Evolutionary conservation across 495 filamentous ascomycete genomes (phyloP), one percentile per base, ranked within the genome.

Genomic region (Neohortaea acidophila): DNA sequence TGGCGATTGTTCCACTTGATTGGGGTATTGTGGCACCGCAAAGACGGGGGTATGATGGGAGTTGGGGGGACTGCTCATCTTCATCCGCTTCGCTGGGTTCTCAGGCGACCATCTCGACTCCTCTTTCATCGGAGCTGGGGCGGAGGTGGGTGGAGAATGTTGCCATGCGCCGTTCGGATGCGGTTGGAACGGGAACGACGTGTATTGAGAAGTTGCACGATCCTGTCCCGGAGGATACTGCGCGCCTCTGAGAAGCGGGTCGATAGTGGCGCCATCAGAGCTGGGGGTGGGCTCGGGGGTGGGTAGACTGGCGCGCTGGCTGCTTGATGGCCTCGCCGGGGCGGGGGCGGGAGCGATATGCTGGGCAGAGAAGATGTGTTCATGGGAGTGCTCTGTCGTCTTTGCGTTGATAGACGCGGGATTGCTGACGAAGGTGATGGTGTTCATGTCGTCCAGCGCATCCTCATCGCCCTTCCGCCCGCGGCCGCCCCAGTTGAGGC

Each of bases 401-500:
- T 25, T 33, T 3, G 36, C 3, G 11, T 32, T 28, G 17, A 6
- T 23, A 3, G 31, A 8, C 9, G 21, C 13, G 3, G 42, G 42
- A 1, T 24, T 8, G 19, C 23, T 34, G 4, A 41, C 47, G 25
- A 45, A 41, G 17, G 42, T 43, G 20, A 40, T 33, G 39, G 29
- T 28, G 22, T 43, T 38, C 6, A 14, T 20, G 15, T 42, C 41
- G 2, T 25, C 29, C 4, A 35, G 36, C 4, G 36, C 17, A 25
- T 40, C 50, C 32, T 52, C 36, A 9, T 63, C 63, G 44, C 70
- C 72, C 43, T 64, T 58, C 26, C 24, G 11, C 10, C 65, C 63
- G 37, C 81, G 66, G 22, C 83, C 81, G 39, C 77, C 80, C 84
- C 84, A 89, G 48, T 85, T 87, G 47, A 91, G 60, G 13, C 78